Evolutionary conservation across 2,329 filamentous ascomycete genomes (phyloP).

Genomic region (Cercospora canescens): DNA sequence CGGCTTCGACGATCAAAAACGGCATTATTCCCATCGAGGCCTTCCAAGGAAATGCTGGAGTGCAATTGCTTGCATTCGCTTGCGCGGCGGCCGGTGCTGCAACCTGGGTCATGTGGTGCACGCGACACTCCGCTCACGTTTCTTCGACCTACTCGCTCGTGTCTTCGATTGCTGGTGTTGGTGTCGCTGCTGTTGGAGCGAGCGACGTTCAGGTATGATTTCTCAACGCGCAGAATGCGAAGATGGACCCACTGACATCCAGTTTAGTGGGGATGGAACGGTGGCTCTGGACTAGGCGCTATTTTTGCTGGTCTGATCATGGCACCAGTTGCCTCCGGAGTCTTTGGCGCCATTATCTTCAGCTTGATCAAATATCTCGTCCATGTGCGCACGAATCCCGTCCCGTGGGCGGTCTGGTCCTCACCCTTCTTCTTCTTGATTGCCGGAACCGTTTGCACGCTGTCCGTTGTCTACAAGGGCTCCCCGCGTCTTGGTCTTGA

Average conservation of each 20-base stretch:
- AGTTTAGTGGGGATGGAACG: slow-evolving; percentile 42
- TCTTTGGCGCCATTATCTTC: slow-evolving; percentile 51
- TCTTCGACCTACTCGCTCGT: slow-evolving; percentile 63
- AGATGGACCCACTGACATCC: slow-evolving; percentile 39
- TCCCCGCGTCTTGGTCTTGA: slow-evolving; percentile 50
- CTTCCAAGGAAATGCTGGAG: slow-evolving; percentile 50
- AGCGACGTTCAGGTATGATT: slow-evolving; percentile 49
- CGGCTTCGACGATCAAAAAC: slow-evolving; percentile 62
- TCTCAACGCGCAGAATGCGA: slow-evolving; percentile 34
- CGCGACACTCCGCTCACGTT: slow-evolving; percentile 57
- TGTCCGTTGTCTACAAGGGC: slow-evolving; percentile 59
- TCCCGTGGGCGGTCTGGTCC: slow-evolving; percentile 51
- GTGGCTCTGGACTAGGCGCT: slow-evolving; percentile 45
- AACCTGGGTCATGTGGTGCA: slow-evolving; percentile 56
- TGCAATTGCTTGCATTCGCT: slow-evolving; percentile 47
- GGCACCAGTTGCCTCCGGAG: slow-evolving; percentile 49
- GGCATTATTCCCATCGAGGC: slow-evolving; percentile 54
- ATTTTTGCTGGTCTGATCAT: slow-evolving; percentile 46
- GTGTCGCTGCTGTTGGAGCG: slow-evolving; percentile 54
- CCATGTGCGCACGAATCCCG: slow-evolving; percentile 47
- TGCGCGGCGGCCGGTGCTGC: slow-evolving; percentile 48
- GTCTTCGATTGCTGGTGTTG: slow-evolving; percentile 49
- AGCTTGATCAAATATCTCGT: slow-evolving; percentile 49
- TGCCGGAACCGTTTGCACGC: slow-evolving; percentile 44
- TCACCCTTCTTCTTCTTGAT: slow-evolving; percentile 51